phyloP scores from a whole-genome alignment of 805 yeast genomes.

The Kuraishia floccosa region DNA sequence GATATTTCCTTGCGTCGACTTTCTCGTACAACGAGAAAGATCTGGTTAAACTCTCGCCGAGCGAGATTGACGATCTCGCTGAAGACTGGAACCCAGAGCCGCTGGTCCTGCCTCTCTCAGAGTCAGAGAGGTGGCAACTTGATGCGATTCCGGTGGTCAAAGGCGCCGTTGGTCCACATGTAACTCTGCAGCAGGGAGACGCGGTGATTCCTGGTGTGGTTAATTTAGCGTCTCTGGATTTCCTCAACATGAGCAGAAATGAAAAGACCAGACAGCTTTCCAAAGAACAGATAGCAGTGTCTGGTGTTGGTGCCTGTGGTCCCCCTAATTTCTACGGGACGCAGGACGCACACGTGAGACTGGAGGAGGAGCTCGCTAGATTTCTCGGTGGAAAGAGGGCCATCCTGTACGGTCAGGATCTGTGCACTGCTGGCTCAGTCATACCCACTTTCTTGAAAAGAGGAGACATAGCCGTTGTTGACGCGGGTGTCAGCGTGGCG shows the following conservation, averaged over 20 bases:
- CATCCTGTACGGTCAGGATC: conserved; percentile 89
- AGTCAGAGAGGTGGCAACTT: conserved; percentile 49
- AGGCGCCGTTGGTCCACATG: conserved; percentile 36
- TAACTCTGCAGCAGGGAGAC: conserved; percentile 16
- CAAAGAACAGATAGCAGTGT: conserved; percentile 41
- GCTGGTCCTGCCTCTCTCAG: conserved; percentile 43
- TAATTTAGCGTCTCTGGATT: conserved; percentile 67
- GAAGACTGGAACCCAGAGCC: conserved; percentile 93
- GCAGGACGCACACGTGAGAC: conserved; percentile 77
- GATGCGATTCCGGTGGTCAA: conserved; percentile 50
- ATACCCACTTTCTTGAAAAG: conserved; percentile 90
- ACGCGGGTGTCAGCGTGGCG: conserved; percentile 61
- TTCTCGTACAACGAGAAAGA: conserved; percentile 67
- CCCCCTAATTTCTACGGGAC: conserved; percentile 97
- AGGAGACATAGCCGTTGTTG: conserved; percentile 88
- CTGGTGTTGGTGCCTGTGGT: conserved; percentile 98
- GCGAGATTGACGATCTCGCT: conserved; percentile 72
- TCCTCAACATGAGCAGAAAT: conserved; percentile 47
- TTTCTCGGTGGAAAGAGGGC: conserved; percentile 71
- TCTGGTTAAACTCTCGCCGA: conserved; percentile 42
- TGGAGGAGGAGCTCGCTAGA: conserved; percentile 64
- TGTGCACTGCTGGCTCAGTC: conserved; percentile 76
- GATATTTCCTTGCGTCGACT: conserved; percentile 72
- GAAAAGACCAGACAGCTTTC: conserved; percentile 39
- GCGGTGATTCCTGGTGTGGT: conserved; percentile 24